Percentiles rank a stretch among this genome's conserved stretches.
These are phyloP conservation scores for Trichoderma sp. DNA, from an alignment of 2,329 filamentous ascomycete genomes.

Conservation along the genomic window DNA sequence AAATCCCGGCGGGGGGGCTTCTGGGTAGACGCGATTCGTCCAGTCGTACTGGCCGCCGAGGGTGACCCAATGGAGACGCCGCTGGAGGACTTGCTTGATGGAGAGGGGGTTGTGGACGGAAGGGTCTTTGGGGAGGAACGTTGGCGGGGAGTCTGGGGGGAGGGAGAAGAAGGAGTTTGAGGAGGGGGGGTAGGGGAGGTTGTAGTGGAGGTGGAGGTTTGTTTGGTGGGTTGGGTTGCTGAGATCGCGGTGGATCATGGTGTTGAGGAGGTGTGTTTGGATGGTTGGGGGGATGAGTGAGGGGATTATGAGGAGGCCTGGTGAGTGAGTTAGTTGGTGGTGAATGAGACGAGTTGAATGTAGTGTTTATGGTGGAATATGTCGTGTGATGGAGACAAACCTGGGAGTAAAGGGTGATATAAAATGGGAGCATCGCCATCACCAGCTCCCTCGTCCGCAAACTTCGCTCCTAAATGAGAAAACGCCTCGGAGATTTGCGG, in stretches of 20 bases:
- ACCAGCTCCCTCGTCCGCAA: conserved; percentile 27
- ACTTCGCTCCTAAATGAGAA: conserved; percentile 37
- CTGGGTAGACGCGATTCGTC: conserved; percentile 80
- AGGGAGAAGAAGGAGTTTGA: conserved; percentile 59
- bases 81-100: conserved; percentile 66
- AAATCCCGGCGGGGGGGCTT: conserved; percentile 64
- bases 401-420: conserved; percentile 64
- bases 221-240: conserved; percentile 72
- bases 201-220: conserved; percentile 83
- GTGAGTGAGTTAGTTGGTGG: background rate
- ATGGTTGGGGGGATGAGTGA: conserved; percentile 65
- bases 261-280: conserved; percentile 68
- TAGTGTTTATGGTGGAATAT: background rate
- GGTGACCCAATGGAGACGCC: conserved; percentile 88
- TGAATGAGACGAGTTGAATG: background rate
- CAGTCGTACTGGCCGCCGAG: conserved; percentile 96
- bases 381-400: conserved; percentile 42
- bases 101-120: conserved; percentile 70
- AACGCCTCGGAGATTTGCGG: conserved; percentile 45
- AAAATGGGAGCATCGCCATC: conserved; percentile 50
- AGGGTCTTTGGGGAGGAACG: conserved; percentile 66
- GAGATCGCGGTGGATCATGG: conserved; percentile 74
- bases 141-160: conserved; percentile 48
- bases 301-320: conserved; percentile 78
- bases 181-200: conserved; percentile 56